Evolutionary conservation across 768 basidiomycete species (phyloP), one percentile per base, ranked within the genome.

Genomic region (Boletus subcaerulescens): DNA sequence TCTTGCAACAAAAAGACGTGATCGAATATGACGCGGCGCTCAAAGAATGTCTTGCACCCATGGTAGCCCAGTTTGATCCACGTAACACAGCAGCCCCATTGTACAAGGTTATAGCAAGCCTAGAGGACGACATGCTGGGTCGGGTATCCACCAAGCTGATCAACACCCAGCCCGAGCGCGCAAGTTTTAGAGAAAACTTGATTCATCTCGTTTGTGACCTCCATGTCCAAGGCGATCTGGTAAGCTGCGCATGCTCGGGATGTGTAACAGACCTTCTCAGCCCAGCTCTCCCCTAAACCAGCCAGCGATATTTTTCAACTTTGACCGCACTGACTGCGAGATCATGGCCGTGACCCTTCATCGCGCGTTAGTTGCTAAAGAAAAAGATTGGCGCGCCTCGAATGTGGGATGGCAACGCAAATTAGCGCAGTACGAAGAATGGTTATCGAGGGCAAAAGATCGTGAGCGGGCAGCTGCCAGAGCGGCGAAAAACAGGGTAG

Each of bases 251-350:
- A 13, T 39, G 7, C 44, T 45, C 12, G 6, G 1, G 5, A 11
- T 15, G 5, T n/a, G 11, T 13, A 22, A 0, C 15, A 31, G 12
- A 4, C 7, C 31, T 32, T 48, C 46, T 38, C 26, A 31, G 46
- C 18, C 10, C 18, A 4, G 33, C 18, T 29, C 17, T 52, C 24
- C 17, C 43, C 26, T 47, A 18, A 11, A 40, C 0, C 50, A 85
- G 84, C 85, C 86, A 4, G 87, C 85, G 0, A 79, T 89, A 13
- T 66, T 89, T 20, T 89, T 89, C 72, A 79, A 74, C 50, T 86
- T 89, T 60, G 83, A 87, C 58, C 78, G 87, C 18, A 65, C 71
- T 3, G 72, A 74, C 18, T 87, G 86, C 64, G 85, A 87, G 62
- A 58, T 67, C n/a, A 76, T 86, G 72, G 82, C 76, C 0, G 36